phyloP scores from a whole-genome alignment of 768 basidiomycete genomes.

The Galerina sulciceps region DNA sequence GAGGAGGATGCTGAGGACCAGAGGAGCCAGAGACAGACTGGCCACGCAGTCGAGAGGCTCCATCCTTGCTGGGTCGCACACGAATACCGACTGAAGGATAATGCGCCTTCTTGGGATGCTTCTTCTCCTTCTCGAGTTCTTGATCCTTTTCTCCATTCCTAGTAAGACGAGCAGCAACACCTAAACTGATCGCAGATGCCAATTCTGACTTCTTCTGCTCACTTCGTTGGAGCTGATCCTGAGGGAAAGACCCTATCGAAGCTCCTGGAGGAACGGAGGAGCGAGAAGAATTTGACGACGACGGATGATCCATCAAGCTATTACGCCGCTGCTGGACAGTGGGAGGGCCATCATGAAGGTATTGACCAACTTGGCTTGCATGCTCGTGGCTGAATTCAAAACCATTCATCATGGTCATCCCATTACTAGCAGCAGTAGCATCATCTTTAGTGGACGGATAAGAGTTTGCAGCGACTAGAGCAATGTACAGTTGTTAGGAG shows the following conservation, averaged over 20 bases:
- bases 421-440: constrained; percentile 3
- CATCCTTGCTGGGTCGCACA: constrained; percentile 39
- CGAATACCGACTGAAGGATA: constrained; percentile 54
- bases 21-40: constrained; percentile 6
- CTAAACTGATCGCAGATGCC: constrained; percentile 1
- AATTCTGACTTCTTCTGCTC: neutral
- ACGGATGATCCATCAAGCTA: neutral
- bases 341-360: constrained; percentile 5
- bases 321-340: constrained; percentile 8
- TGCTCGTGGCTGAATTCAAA: neutral
- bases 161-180: neutral
- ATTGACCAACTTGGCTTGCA: neutral
- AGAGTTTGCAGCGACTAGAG: neutral
- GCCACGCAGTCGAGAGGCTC: constrained; percentile 17
- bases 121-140: constrained; percentile 35
- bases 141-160: constrained; percentile 16
- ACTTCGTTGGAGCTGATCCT: constrained; percentile 5
- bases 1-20: constrained; percentile 5
- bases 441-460: neutral
- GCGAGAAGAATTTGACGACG: neutral
- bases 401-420: constrained; percentile 5
- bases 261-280: neutral
- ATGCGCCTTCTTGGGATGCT: constrained; percentile 42
- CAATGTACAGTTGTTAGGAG: too few relatives aligned
- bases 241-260: neutral